A percentile compares a stretch with the other conserved stretches of the same genome.
Conservation (phyloP, 2,329 filamentous ascomycete species). For the Fusarium anthophilum region DNA sequence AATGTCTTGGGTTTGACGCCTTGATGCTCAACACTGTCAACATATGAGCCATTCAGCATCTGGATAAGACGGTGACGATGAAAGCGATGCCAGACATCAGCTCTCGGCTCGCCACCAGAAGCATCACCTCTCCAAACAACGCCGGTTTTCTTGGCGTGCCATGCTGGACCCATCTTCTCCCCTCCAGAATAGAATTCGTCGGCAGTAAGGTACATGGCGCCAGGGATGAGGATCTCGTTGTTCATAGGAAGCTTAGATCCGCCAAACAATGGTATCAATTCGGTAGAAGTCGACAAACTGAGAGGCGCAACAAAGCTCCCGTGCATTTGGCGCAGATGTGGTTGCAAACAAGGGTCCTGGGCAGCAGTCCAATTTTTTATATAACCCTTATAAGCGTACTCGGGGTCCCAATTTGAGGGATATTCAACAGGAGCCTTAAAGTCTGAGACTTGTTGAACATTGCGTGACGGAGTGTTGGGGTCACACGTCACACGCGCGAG, state of each 20-base stretch:
- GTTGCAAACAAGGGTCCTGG: conserved; percentile 68
- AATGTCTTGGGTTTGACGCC: conserved; percentile 57
- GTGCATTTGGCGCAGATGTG: conserved; percentile 60
- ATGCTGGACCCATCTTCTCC: conserved; percentile 62
- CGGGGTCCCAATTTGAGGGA: conserved; percentile 47
- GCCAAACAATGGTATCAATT: conserved; percentile 68
- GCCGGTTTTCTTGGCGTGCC: conserved; percentile 65
- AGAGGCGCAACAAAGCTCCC: conserved; percentile 66
- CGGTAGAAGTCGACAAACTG: conserved; percentile 60
- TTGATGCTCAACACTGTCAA: conserved; percentile 57
- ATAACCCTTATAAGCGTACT: conserved; percentile 57
- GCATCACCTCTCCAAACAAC: conserved; percentile 73
- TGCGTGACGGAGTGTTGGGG: conserved; percentile 60
- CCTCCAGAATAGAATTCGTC: conserved; percentile 69
- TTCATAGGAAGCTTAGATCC: conserved; percentile 71
- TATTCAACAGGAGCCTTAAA: conserved; percentile 46
- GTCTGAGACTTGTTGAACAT: conserved; percentile 47
- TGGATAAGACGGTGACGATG: conserved; percentile 76
- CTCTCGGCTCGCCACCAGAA: conserved; percentile 64
- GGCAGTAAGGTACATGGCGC: conserved; percentile 70
- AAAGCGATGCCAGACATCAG: conserved; percentile 72
- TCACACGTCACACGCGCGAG: conserved; percentile 65
- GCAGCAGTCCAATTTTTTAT: conserved; percentile 67
- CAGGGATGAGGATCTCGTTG: conserved; percentile 71
- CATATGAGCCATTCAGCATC: conserved; percentile 72